phyloP scores from a whole-genome alignment of 176 grass and related monocot species.

The Otatea glauca region DNA sequence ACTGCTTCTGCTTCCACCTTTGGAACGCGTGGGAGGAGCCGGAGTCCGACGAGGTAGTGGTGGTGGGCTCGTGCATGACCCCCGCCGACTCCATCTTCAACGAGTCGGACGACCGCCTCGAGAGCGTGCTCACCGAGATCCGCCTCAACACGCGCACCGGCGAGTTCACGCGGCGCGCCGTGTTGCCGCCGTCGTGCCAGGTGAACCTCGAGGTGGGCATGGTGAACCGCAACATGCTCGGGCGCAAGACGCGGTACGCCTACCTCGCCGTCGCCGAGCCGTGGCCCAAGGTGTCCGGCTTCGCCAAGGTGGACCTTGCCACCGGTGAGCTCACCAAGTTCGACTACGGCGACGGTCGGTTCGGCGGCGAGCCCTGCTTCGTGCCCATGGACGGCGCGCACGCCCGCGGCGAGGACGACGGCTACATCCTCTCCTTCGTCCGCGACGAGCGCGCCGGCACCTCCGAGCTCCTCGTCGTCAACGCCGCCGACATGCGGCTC shows the following conservation, averaged over 20 bases:
- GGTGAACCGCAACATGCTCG: constrained; percentile 77
- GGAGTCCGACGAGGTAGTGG: constrained; percentile 64
- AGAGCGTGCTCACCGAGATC: constrained; percentile 89
- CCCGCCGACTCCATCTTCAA: constrained; percentile 95
- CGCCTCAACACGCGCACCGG: constrained; percentile 73
- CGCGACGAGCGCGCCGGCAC: constrained; percentile 57
- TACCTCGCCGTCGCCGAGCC: constrained; percentile 93
- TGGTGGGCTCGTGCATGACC: constrained; percentile 87
- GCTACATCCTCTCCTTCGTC: constrained; percentile 66
- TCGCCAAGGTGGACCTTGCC: constrained; percentile 83
- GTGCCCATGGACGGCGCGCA: constrained; percentile 44
- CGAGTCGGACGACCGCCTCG: constrained; percentile 56
- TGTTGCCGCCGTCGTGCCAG: constrained; percentile 41
- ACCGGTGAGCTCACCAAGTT: constrained; percentile 63
- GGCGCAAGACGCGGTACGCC: constrained; percentile 65
- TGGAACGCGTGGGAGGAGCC: constrained; percentile 96
- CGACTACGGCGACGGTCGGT: constrained; percentile 63
- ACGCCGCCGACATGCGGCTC: constrained; percentile 72
- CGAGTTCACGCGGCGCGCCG: constrained; percentile 59
- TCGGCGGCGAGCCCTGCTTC: constrained; percentile 92
- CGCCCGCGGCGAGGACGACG: constrained; percentile 70
- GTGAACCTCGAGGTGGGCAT: constrained; percentile 91
- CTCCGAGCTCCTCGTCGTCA: constrained; percentile 71
- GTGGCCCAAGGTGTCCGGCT: constrained; percentile 98
- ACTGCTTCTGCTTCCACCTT: constrained; percentile 98